Evolutionary conservation across 768 basidiomycete species (phyloP).

Genomic region (Kwoniella bestiolae): DNA sequence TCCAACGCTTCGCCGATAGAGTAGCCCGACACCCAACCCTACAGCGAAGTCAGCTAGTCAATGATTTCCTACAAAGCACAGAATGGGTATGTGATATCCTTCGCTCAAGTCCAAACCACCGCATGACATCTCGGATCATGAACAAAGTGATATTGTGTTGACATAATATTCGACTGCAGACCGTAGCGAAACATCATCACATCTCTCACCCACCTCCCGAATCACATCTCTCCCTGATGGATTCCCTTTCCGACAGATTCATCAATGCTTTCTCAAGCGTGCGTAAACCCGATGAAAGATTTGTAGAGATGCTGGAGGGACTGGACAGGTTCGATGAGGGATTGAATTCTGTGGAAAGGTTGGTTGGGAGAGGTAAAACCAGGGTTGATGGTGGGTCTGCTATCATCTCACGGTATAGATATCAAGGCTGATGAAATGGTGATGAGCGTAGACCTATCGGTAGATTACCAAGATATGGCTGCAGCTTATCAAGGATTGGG

Average conservation of each 20-base stretch:
- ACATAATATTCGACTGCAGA: slow-evolving; percentile 61
- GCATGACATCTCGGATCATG: too few species aligned
- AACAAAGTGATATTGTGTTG: not conserved
- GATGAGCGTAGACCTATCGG: slow-evolving; percentile 78
- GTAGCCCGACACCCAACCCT: slow-evolving; percentile 91
- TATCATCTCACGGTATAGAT: not conserved
- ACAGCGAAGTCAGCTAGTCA: slow-evolving; percentile 85
- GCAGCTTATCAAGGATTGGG: slow-evolving; percentile 95
- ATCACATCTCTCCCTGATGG: slow-evolving; percentile 69
- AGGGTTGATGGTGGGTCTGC: slow-evolving; percentile 76
- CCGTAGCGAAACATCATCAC: slow-evolving; percentile 96
- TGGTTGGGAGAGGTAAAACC: slow-evolving; percentile 75
- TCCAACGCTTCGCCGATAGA: slow-evolving; percentile 89
- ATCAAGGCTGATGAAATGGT: not conserved
- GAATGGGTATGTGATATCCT: slow-evolving; percentile 73
- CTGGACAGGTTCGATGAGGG: slow-evolving; percentile 98
- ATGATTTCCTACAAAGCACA: slow-evolving; percentile 91
- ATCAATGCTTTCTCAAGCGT: slow-evolving; percentile 94
- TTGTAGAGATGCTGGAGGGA: slow-evolving; percentile 84
- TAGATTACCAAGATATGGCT: slow-evolving; percentile 96
- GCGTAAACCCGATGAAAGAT: slow-evolving; percentile 95
- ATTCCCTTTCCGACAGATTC: slow-evolving; percentile 93
- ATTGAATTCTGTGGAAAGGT: slow-evolving; percentile 75
- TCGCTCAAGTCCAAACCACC: too few species aligned
- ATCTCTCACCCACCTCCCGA: slow-evolving; percentile 81